These are phyloP conservation scores for Lachnellula cervina DNA, from an alignment of 2,329 filamentous ascomycete genomes.

Conservation along the genomic window DNA sequence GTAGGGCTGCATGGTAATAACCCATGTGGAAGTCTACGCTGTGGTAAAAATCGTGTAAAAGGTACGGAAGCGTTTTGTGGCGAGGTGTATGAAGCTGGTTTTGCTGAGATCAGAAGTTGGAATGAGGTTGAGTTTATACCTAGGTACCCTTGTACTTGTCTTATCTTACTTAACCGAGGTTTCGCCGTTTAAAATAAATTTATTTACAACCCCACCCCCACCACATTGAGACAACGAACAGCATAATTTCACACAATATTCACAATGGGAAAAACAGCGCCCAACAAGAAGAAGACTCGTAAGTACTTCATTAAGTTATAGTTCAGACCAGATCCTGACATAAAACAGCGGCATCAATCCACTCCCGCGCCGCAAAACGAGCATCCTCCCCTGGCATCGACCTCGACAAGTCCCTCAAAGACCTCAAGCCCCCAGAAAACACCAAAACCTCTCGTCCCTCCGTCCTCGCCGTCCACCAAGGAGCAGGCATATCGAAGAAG, in stretches of 20 bases:
- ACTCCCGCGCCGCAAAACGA: slow-evolving; percentile 70
- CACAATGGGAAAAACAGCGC: slow-evolving; percentile 32
- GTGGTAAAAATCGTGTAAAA: neutral
- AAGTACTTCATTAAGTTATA: slow-evolving; percentile 4
- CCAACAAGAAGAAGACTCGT: slow-evolving; percentile 30
- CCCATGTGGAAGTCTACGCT: slow-evolving; percentile 17
- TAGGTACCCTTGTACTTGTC: too few species aligned
- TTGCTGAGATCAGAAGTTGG: neutral
- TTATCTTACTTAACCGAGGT: neutral
- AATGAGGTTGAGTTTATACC: neutral
- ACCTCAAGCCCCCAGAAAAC: slow-evolving; percentile 47
- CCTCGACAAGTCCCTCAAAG: slow-evolving; percentile 66
- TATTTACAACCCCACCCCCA: slow-evolving; percentile 13
- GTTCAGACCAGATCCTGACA: slow-evolving; percentile 3
- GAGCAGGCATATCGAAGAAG: slow-evolving; percentile 65
- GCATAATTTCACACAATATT: slow-evolving; percentile 2
- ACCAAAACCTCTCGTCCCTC: slow-evolving; percentile 52
- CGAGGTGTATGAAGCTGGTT: neutral
- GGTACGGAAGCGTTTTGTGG: neutral
- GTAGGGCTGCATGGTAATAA: slow-evolving; percentile 28
- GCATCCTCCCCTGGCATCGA: slow-evolving; percentile 66
- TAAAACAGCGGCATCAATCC: slow-evolving; percentile 48
- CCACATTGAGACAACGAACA: neutral
- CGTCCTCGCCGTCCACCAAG: slow-evolving; percentile 63
- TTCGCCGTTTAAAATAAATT: slow-evolving; percentile 7